Base-by-base conservation (phyloP, 805 yeast genomes). In the Candida hungchunana region DNA sequence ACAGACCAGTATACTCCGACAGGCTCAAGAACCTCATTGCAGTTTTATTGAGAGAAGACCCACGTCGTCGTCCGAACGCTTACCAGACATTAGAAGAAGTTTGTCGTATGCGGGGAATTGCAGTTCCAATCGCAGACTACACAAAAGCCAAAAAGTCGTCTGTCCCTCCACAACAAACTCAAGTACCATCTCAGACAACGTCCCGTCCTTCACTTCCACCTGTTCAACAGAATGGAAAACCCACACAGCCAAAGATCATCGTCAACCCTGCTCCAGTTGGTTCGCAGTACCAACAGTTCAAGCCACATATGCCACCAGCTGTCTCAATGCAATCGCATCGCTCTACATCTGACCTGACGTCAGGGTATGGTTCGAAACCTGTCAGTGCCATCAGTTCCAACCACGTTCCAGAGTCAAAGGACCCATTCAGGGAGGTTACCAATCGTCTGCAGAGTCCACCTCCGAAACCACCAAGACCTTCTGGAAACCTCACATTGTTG, bases 11-110 rank as follows among this genome's bases (percentile, higher is more conserved):
- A 5, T 84, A 79, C 53, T 73, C 82, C 19, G 66, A 77, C 20
- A 61, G 83, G 26, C 55, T 84, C 57, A 82, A 77, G 46, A 76
- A 79, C 51, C 58, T 83, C 17, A 80, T 84, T 25, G 65, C 72
- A 16, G 76, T 75, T 39, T 63, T 82, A 48, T 58, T 84, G 42
- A 66, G 77, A 35, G 81, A 69, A 25, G 79, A 82, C 51, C 93
- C 93, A 4, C 64, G 73, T 29, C 66, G 75, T 38, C 70, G 95
- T 51, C 95, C 95, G 7, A 81, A 78, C 41, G 79, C 79, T 3
- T 77, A 74, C 39, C 90, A 83, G 54, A 63, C 82, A 17, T 57
- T 84, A 20, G 84, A 77, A 32, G 89, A 82, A 55, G 64, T 82
- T 6, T 75, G 82, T 42, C 65, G 66, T 33, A 73, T 83, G 73